Conservation (phyloP, 441 rosid genomes). For the Adansonia rubrostipa region DNA sequence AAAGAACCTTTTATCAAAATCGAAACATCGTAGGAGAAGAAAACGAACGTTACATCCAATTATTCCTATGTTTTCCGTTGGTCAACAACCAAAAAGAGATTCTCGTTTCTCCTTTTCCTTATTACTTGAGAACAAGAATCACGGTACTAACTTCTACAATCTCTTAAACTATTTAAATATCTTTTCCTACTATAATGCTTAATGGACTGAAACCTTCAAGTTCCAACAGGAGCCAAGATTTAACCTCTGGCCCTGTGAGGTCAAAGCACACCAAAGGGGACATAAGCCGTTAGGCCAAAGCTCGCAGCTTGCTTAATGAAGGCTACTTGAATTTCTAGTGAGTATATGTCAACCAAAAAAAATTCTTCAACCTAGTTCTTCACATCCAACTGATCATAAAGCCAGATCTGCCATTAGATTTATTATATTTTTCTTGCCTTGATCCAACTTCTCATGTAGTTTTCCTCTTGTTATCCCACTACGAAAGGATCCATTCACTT, state of each 20-base stretch:
- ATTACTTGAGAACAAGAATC: not conserved
- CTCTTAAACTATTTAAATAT: not conserved
- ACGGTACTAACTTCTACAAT: not conserved
- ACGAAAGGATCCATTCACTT: not conserved
- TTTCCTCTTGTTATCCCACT: not conserved
- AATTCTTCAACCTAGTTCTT: not conserved
- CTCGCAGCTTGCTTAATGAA: not conserved
- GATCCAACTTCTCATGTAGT: not conserved
- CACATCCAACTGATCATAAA: not conserved
- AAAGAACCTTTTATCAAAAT: too few species aligned
- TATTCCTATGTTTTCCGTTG: too few species aligned
- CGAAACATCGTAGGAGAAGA: too few species aligned
- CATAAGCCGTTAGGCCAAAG: not conserved
- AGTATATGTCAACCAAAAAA: not conserved
- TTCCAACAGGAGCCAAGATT: too few species aligned
- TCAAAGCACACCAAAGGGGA: not conserved
- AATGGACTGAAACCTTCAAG: not conserved
- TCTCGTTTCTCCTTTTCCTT: not conserved
- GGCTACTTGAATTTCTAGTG: not conserved
- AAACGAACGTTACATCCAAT: too few species aligned
- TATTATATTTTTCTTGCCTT: not conserved
- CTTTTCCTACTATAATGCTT: not conserved
- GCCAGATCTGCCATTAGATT: not conserved
- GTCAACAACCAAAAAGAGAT: too few species aligned
- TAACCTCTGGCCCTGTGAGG: too few species aligned